phyloP scores from a whole-genome alignment of 352 stramenopile species.

The Globisporangium parvum region DNA sequence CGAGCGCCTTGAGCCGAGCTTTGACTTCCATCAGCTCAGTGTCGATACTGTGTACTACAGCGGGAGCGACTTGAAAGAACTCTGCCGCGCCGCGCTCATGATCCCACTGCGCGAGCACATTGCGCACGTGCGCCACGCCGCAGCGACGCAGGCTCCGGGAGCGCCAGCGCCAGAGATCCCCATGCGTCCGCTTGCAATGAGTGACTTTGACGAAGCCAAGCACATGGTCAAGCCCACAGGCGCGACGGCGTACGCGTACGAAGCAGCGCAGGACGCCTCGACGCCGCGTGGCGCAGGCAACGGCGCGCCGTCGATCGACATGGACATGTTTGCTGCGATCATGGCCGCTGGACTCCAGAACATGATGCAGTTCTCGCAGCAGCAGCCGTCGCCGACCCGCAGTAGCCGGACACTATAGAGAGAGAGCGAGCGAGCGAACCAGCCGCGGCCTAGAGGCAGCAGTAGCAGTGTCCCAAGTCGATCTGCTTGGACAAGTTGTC shows the following conservation, averaged over 20 bases:
- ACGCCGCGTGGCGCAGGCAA: slow-evolving; percentile 16
- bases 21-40: slow-evolving; percentile 82
- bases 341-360: slow-evolving; percentile 82
- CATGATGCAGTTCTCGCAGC: slow-evolving; percentile 59
- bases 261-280: slow-evolving; percentile 37
- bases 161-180: slow-evolving; percentile 16
- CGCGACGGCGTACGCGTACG: slow-evolving; percentile 76
- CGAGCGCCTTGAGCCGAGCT: slow-evolving; percentile 64
- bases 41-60: slow-evolving; percentile 91
- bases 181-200: slow-evolving; percentile 72
- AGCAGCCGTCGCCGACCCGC: slow-evolving; percentile 18
- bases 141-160: slow-evolving; percentile 19
- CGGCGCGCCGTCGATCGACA: slow-evolving; percentile 43
- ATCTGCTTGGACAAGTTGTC: too few species aligned
- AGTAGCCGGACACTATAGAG: slow-evolving; percentile 7
- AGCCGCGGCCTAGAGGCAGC: too few species aligned
- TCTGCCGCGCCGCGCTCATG: slow-evolving; percentile 84
- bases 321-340: slow-evolving; percentile 76
- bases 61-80: slow-evolving; percentile 93
- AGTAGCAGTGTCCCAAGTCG: too few species aligned
- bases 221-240: slow-evolving; percentile 85
- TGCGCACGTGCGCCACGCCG: slow-evolving; percentile 40
- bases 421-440: too few species aligned
- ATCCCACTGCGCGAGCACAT: slow-evolving; percentile 85
- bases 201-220: slow-evolving; percentile 80